These are phyloP conservation scores for Aspergillus sp. DNA, from an alignment of 2,329 filamentous ascomycete genomes.

Conservation along the genomic window DNA sequence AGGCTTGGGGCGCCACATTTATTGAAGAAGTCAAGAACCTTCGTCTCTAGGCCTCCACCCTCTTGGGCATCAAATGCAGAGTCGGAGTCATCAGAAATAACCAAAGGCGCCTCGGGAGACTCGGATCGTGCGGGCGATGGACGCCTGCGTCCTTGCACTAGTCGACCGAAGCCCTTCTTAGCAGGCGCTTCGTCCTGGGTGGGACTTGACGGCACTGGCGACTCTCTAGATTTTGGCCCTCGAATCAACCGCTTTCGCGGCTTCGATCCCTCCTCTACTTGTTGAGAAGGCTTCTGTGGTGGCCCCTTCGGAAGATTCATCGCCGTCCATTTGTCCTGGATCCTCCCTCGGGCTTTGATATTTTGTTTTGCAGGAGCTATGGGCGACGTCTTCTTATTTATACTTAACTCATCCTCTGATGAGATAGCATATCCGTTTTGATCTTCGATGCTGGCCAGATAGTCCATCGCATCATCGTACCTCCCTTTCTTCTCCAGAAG, in stretches of 20 bases:
- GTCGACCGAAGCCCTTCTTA: conserved; percentile 36
- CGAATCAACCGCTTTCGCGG: conserved; percentile 41
- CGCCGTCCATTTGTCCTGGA: conserved; percentile 60
- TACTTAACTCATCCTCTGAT: conserved; percentile 44
- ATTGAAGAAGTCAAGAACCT: conserved; percentile 80
- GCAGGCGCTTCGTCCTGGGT: conserved; percentile 22
- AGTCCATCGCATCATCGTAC: conserved; percentile 55
- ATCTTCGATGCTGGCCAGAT: conserved; percentile 43
- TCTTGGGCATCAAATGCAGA: conserved; percentile 41
- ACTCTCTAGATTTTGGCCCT: conserved; percentile 32
- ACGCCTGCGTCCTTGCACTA: conserved; percentile 52
- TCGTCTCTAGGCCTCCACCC: conserved; percentile 47
- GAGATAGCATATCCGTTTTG: conserved; percentile 27
- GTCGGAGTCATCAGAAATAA: conserved; percentile 49
- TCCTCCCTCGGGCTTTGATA: conserved; percentile 55
- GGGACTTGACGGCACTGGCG: conserved; percentile 24
- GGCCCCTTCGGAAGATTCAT: conserved; percentile 41
- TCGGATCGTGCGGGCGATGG: conserved; percentile 32
- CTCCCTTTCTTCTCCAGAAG: conserved; percentile 53
- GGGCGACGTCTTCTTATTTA: conserved; percentile 21
- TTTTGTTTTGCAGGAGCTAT: conserved; percentile 49
- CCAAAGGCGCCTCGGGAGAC: conserved; percentile 35
- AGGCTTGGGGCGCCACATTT: conserved; percentile 72
- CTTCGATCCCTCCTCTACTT: conserved; percentile 27
- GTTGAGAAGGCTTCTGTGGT: conserved; percentile 20